Evolutionary conservation across 2,329 filamentous ascomycete species (phyloP).

Genomic region (Colletotrichum kahawae): DNA sequence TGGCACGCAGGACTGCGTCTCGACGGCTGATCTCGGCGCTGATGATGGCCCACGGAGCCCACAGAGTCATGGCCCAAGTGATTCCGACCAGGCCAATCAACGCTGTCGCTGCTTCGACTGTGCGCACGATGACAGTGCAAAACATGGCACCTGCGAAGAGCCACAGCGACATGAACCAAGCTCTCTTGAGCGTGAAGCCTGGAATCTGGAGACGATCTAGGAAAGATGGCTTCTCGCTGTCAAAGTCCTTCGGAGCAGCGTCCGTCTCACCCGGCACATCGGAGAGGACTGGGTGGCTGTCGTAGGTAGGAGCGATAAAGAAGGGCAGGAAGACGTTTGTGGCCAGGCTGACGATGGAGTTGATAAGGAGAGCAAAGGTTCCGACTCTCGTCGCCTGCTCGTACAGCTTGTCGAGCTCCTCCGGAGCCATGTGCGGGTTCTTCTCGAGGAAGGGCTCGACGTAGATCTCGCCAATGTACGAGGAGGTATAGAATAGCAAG

Average conservation of each 20-base stretch:
- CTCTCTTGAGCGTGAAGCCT: conserved; percentile 83
- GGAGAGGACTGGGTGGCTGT: conserved; percentile 41
- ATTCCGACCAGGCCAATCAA: conserved; percentile 85
- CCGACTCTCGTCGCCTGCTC: conserved; percentile 86
- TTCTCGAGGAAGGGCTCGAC: conserved; percentile 79
- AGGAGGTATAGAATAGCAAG: conserved; percentile 93
- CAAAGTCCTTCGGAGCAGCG: conserved; percentile 32
- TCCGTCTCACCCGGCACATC: conserved; percentile 37
- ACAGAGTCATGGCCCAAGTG: conserved; percentile 90
- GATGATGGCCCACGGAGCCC: conserved; percentile 96
- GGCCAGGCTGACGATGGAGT: conserved; percentile 81
- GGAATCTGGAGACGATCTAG: conserved; percentile 75
- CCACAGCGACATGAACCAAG: conserved; percentile 87
- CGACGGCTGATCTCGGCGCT: conserved; percentile 88
- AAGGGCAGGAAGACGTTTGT: conserved; percentile 86
- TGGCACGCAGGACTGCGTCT: conserved; percentile 62
- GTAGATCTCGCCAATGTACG: conserved; percentile 92
- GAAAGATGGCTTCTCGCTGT: conserved; percentile 42
- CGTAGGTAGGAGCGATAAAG: conserved; percentile 83
- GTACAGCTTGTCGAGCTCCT: conserved; percentile 80
- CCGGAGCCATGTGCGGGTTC: conserved; percentile 78
- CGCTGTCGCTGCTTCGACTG: conserved; percentile 73
- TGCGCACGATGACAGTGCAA: conserved; percentile 78
- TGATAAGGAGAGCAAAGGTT: conserved; percentile 87
- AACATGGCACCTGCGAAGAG: conserved; percentile 84